phyloP scores from a whole-genome alignment of 768 basidiomycete genomes.

The Asterophora lycoperdoides region DNA sequence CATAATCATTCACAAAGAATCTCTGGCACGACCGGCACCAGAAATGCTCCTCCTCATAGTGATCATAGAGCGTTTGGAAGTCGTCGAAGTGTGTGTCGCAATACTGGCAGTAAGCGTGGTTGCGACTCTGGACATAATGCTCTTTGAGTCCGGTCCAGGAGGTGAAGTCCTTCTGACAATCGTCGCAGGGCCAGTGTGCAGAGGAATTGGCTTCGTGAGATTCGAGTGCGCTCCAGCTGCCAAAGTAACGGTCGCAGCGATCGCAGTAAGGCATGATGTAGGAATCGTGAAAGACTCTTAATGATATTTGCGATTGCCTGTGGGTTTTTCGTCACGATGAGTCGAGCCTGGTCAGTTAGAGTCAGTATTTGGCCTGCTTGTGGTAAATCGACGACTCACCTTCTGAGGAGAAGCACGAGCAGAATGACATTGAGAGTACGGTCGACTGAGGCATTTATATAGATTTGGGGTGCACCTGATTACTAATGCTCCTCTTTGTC shows the following conservation, averaged over 20 bases:
- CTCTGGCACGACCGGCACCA: conserved; percentile 40
- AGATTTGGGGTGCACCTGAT: not conserved
- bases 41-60: conserved; percentile 36
- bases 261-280: conserved; percentile 28
- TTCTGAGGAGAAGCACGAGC: too few species aligned
- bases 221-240: conserved; percentile 18
- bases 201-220: conserved; percentile 35
- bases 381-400: too few species aligned
- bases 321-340: too few species aligned
- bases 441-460: too few species aligned
- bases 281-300: too few species aligned
- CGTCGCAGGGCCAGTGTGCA: conserved; percentile 41
- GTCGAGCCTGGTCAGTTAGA: too few species aligned
- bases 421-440: too few species aligned
- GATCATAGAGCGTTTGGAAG: conserved; percentile 30
- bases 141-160: conserved; percentile 35
- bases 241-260: conserved; percentile 38
- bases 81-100: conserved; percentile 43
- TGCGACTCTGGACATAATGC: conserved; percentile 48
- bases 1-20: conserved; percentile 36
- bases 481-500: not conserved
- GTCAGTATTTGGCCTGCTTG: too few species aligned
- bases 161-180: conserved; percentile 45
- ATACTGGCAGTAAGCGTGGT: conserved; percentile 48
- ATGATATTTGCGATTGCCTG: too few species aligned